Evolutionary conservation across 2,329 filamentous ascomycete genomes (phyloP).

Genomic region (Lasiodiplodia gonubiensis): DNA sequence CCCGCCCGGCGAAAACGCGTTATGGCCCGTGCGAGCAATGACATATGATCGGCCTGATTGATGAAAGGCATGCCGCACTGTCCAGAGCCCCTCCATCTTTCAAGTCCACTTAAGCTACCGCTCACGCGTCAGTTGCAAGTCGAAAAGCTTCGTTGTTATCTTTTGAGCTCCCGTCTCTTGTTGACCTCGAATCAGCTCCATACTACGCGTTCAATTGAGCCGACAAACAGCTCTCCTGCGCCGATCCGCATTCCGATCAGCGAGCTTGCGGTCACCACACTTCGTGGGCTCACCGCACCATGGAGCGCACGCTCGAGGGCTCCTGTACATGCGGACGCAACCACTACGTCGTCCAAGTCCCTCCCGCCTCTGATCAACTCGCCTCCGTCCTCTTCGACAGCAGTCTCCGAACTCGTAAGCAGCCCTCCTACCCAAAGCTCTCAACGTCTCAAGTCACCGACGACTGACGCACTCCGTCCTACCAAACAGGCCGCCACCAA

Average conservation of each 20-base stretch:
- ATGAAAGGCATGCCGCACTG: not conserved
- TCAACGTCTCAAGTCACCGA: not conserved
- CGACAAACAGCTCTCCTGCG: not conserved
- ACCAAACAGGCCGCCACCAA: conserved; percentile 65
- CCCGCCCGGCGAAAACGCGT: conserved; percentile 1
- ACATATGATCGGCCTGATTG: conserved; percentile 15
- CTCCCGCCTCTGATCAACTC: conserved; percentile 60
- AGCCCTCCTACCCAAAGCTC: conserved; percentile 5
- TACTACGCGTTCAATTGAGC: conserved; percentile 2
- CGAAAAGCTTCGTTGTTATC: not conserved
- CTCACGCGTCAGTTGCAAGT: not conserved
- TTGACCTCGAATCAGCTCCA: not conserved
- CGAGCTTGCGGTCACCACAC: not conserved
- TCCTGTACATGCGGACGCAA: conserved; percentile 87
- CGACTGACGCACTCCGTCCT: not conserved
- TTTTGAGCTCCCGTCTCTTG: not conserved
- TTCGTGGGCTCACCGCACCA: conserved; percentile 11
- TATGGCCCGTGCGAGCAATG: conserved; percentile 10
- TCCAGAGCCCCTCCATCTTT: not conserved
- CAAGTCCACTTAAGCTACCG: not conserved
- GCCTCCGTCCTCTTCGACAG: conserved; percentile 79
- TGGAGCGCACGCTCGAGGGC: conserved; percentile 66
- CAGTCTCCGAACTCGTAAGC: conserved; percentile 73
- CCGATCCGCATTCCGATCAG: not conserved
- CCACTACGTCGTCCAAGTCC: conserved; percentile 76